Conservation (phyloP, 768 basidiomycete species). For the Auriculariales sp. region DNA sequence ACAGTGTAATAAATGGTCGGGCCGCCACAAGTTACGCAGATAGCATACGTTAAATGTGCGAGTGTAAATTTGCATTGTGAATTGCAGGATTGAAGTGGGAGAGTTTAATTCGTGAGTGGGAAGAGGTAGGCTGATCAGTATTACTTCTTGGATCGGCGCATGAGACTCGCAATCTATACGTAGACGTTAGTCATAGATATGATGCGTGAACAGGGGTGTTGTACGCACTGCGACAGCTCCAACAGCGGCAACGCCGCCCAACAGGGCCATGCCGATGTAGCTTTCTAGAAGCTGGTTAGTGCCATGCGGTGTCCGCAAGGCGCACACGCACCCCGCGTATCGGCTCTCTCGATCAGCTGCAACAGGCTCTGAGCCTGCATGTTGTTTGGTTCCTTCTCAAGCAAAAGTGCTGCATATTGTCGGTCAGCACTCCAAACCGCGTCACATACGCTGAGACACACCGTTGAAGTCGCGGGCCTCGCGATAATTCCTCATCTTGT, state of each 20-base stretch:
- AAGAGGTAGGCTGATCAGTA: too few relatives aligned
- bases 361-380: constrained; percentile 80
- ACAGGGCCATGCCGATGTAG: constrained; percentile 96
- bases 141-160: constrained; percentile 62
- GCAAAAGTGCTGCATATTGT: constrained; percentile 45
- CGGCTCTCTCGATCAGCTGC: constrained; percentile 73
- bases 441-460: constrained; percentile 23
- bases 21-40: too few relatives aligned
- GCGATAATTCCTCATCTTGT: constrained; percentile 90
- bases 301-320: not conserved
- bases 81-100: too few relatives aligned
- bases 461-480: constrained; percentile 90
- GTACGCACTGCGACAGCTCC: constrained; percentile 19
- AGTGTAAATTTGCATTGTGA: too few relatives aligned
- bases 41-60: too few relatives aligned
- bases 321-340: constrained; percentile 51
- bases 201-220: constrained; percentile 31
- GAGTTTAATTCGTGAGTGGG: too few relatives aligned
- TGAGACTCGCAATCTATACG: constrained; percentile 42
- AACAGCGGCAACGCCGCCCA: constrained; percentile 77
- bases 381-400: constrained; percentile 88
- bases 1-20: too few relatives aligned
- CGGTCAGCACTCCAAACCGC: not conserved
- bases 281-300: constrained; percentile 47
- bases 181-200: not conserved